These are phyloP conservation scores for Hericium alpestre DNA, from an alignment of 768 basidiomycete species.

Conservation along the genomic window DNA sequence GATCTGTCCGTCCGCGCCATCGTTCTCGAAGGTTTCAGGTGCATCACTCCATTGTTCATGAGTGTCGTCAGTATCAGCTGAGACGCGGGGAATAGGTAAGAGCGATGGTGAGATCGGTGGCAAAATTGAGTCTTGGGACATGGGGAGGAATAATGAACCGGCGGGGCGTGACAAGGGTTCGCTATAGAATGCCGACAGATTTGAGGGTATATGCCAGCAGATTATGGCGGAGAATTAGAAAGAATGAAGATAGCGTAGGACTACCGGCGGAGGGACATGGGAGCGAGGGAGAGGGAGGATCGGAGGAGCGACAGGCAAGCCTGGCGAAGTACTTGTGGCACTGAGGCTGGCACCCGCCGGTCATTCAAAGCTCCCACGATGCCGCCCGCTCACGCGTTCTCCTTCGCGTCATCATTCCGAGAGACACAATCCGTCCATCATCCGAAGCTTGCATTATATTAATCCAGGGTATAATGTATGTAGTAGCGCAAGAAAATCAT, in stretches of 20 bases:
- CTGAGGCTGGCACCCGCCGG: too few relatives aligned
- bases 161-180: not conserved
- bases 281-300: not conserved
- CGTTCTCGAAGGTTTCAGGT: constrained; percentile 1
- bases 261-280: not conserved
- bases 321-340: too few relatives aligned
- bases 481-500: not conserved
- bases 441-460: not conserved
- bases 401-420: too few relatives aligned
- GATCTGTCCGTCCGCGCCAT: constrained; percentile 3
- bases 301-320: not conserved
- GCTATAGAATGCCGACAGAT: not conserved
- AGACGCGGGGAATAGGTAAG: not conserved
- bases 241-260: not conserved
- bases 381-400: too few relatives aligned
- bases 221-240: not conserved
- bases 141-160: not conserved
- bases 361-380: too few relatives aligned
- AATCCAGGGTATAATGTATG: not conserved
- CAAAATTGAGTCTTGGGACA: constrained; percentile 10
- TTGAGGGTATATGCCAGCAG: not conserved
- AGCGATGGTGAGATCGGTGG: constrained; percentile 2
- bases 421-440: too few relatives aligned
- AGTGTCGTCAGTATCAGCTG: constrained; percentile 32
- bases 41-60: constrained; percentile 7